These are phyloP conservation scores for Penicillium cataractarum DNA, from an alignment of 495 filamentous ascomycete genomes.

Conservation along the genomic window DNA sequence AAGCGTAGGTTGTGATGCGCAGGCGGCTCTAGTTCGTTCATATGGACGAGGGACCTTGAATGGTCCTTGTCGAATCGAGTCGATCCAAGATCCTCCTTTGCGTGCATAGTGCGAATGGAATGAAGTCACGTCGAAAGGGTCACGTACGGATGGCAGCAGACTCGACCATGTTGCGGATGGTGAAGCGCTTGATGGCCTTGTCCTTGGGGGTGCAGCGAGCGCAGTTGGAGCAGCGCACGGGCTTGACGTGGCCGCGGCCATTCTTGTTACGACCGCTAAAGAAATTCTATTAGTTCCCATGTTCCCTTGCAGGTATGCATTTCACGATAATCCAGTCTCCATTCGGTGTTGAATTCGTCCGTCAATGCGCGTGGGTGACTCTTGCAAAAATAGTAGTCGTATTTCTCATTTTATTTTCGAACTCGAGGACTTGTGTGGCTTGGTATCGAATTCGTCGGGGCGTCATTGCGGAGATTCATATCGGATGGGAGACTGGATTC, in stretches of 20 bases:
- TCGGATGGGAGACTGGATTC: slow-evolving; percentile 35
- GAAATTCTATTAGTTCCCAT: slow-evolving; percentile 30
- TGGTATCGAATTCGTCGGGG: slow-evolving; percentile 31
- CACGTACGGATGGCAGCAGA: slow-evolving; percentile 98
- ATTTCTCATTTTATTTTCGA: background rate
- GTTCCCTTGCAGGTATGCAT: slow-evolving; percentile 15
- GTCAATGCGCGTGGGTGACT: slow-evolving; percentile 1
- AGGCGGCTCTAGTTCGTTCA: background rate
- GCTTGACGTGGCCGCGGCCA: slow-evolving; percentile 98
- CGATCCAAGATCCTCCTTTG: background rate
- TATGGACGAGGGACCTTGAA: background rate
- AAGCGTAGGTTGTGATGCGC: slow-evolving; percentile 4
- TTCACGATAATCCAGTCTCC: slow-evolving; percentile 23
- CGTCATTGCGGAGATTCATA: slow-evolving; percentile 35
- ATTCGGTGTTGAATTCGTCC: slow-evolving; percentile 18
- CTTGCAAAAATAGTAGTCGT: background rate
- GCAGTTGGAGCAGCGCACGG: slow-evolving; percentile 99
- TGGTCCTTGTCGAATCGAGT: background rate
- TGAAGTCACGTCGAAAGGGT: slow-evolving; percentile 17
- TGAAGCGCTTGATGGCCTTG: slow-evolving; percentile 99
- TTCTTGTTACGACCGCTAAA: slow-evolving; percentile 98
- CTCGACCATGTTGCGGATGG: slow-evolving; percentile 99
- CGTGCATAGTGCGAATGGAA: background rate
- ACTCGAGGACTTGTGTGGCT: slow-evolving; percentile 12
- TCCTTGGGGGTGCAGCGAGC: slow-evolving; percentile 99